phyloP scores from a whole-genome alignment of 768 basidiomycete species.

The Leccinum subtestaceum region DNA sequence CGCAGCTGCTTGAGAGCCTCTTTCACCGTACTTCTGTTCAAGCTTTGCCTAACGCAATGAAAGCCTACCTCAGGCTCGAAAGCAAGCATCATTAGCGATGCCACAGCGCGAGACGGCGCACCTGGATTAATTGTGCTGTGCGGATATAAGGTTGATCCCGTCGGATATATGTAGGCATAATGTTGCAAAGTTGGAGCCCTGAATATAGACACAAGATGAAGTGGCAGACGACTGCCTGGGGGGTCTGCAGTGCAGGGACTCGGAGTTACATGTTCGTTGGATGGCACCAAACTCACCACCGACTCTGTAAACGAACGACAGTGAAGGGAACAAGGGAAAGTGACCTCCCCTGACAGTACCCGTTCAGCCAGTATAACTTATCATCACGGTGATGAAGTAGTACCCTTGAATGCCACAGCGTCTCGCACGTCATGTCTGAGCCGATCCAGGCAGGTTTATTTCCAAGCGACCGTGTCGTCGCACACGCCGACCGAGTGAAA shows the following conservation, averaged over 20 bases:
- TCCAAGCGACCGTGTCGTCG: no score
- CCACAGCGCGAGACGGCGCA: conserved; percentile 58
- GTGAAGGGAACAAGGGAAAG: no score
- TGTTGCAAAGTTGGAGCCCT: conserved; percentile 74
- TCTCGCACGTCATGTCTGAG: no score
- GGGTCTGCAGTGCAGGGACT: conserved; percentile 43
- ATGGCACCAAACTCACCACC: conserved; percentile 44
- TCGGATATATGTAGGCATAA: conserved; percentile 48
- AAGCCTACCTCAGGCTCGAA: conserved; percentile 54
- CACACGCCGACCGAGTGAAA: no score
- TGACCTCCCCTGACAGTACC: no score
- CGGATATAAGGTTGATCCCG: conserved; percentile 76
- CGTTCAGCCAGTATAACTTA: no score
- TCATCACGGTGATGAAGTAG: no score
- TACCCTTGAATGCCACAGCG: no score
- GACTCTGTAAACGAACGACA: no score
- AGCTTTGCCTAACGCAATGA: conserved; percentile 60
- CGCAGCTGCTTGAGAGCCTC: conserved; percentile 47
- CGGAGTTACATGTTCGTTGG: neutral
- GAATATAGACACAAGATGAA: conserved; percentile 72
- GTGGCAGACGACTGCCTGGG: conserved; percentile 65
- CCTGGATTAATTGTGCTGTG: conserved; percentile 62
- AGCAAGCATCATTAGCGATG: conserved; percentile 71
- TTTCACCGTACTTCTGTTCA: conserved; percentile 72
- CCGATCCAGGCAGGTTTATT: no score